Evolutionary conservation across 495 filamentous ascomycete genomes (phyloP), one percentile per base, ranked within the genome.

Genomic region (Glonium stellatum): DNA sequence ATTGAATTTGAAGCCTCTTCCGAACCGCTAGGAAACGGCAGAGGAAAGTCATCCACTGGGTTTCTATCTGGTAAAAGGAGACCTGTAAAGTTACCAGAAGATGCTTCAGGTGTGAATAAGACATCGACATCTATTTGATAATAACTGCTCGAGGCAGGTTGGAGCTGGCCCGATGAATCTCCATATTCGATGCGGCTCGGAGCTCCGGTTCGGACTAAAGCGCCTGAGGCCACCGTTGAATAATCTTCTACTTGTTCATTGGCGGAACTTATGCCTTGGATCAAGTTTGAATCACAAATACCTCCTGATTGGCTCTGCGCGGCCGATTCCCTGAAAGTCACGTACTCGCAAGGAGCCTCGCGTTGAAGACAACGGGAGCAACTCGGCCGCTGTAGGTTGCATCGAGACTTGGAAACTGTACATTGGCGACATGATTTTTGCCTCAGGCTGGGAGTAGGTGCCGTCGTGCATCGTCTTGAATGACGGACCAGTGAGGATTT

Each of bases 361-460:
- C 70, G 69, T 5, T 56, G 37, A n/a, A 52, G 39, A 55, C 76
- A 79, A 37, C 75, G 70, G 18, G 71, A 65, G 59, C 75, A 79
- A 44, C 25, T 61, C 8, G 75, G 76, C 19, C 66, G 68, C 31
- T 67, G 59, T 8, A 75, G 63, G 52, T 70, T 65, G 51, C 76
- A 79, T 41, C 69, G 67, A 18, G 71, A 64, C 61, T 77, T 79
- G 19, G 72, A 69, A 21, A 15, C 62, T 9, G 69, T 70, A 60
- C 76, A 79, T 36, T 57, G 67, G 31, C 64, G 65, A 57, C 75
- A 79, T 15, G 72, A 64, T 56, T 75, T 77, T 57, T 74, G 69
- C 18, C 48, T 54, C 37, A 54, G 54, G 41, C 22, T 62, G 27
- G 52, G 62, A 25, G 51, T 56, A 31, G 57, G 65, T 55, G 56